Conservation (phyloP, 2,329 filamentous ascomycete genomes). For the Fonsecaea erecta region DNA sequence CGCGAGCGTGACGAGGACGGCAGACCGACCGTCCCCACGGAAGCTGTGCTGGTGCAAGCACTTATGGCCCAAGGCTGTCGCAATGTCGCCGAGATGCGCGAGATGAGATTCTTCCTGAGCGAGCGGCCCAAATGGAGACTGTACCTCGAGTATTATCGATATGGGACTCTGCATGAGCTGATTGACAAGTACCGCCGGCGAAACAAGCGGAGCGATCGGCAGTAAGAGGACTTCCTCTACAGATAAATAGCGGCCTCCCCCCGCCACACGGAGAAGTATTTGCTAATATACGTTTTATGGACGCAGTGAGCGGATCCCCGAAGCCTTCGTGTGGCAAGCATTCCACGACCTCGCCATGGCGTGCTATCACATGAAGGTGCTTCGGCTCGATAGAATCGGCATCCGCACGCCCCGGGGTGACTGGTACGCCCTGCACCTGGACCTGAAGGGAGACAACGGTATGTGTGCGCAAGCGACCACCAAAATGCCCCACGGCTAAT, state of each 20-base stretch:
- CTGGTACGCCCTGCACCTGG: slow-evolving; percentile 27
- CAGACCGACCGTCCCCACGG: slow-evolving; percentile 19
- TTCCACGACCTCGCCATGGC: slow-evolving; percentile 25
- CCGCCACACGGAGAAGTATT: neutral
- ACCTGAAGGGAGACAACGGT: slow-evolving; percentile 32
- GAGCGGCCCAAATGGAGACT: slow-evolving; percentile 23
- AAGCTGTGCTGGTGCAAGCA: slow-evolving; percentile 22
- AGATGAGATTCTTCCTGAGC: slow-evolving; percentile 17
- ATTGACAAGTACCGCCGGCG: slow-evolving; percentile 17
- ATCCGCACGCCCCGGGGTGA: slow-evolving; percentile 8
- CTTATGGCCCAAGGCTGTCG: slow-evolving; percentile 23
- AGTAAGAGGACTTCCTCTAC: neutral
- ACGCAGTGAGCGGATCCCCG: slow-evolving; percentile 24
- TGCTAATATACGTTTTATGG: neutral
- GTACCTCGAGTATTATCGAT: slow-evolving; percentile 26
- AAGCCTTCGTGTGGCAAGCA: slow-evolving; percentile 33
- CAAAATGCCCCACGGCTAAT: neutral
- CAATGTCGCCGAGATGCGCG: slow-evolving; percentile 19
- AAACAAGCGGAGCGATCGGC: neutral
- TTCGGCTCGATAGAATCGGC: slow-evolving; percentile 11
- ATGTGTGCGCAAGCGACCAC: neutral
- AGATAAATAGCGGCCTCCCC: too few species aligned
- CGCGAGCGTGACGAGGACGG: slow-evolving; percentile 19
- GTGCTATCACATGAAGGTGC: slow-evolving; percentile 25
- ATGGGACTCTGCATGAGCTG: slow-evolving; percentile 24